Evolutionary conservation across 2,329 filamentous ascomycete species (phyloP), one percentile per base, ranked within the genome.

Genomic region (Pseudogymnoascus sp.): DNA sequence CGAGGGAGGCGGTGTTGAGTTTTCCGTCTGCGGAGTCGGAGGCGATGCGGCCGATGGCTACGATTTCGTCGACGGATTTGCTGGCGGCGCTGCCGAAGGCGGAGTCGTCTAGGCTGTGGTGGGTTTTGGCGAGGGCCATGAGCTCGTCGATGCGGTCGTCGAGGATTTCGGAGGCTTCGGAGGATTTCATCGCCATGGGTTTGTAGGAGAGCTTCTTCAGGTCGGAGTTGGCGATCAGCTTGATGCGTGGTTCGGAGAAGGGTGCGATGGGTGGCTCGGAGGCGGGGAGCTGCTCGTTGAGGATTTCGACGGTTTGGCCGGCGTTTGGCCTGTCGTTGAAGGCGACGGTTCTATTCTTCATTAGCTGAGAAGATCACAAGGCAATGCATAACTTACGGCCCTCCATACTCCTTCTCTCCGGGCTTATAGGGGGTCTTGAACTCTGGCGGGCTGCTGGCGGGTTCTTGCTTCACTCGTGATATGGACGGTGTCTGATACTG

Each of bases 111-210:
- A 96, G 79, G 12, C 83, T 79, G 74, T 96, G 84, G 67, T 92
- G 80, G 62, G 88, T 84, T 75, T 90, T 86, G 4, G 96, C 80
- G 1, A 92, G 75, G n/a, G 79, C 77, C 64, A 85, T 82, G 70
- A 97, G 96, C 66, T 92, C 91, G 69, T 97, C 92, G 77, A 99
- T 97, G 69, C 92, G 84, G 75, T 97, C 93, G 75, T 99, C 94
- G 6, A 97, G 82, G 49, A 96, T 90, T 74, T 96, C 92, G 4
- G 93, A 96, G 0, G 91, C 87, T 73, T 97, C 92, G 4, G 91
- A 92, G 5, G 94, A 81, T 71, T 96, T 96, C 92, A 97, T 96
- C 2, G 91, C 89, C 80, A 97, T 87, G 1, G 92, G 90, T 72
- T 92, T 94, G 76, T 97, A 99, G 0, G 81, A 85, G 68, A 97